A percentile compares a stretch with the other conserved stretches of the same genome.
Conservation (phyloP, 2,329 filamentous ascomycete species). For the Colletotrichum sp. region DNA sequence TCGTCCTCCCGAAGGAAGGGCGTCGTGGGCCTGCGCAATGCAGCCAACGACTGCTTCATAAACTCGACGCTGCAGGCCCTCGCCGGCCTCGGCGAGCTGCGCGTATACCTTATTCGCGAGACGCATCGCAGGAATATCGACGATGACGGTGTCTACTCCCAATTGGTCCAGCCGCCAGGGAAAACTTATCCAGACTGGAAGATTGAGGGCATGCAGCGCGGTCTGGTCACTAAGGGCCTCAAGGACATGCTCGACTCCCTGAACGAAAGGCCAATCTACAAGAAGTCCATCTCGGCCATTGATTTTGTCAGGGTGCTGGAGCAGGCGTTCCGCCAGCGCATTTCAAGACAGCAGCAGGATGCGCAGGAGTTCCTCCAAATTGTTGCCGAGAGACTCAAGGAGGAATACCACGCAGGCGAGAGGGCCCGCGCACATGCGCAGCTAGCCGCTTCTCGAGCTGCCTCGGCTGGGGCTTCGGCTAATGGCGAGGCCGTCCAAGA, state of each 20-base stretch:
- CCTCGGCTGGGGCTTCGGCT: slow-evolving; percentile 8
- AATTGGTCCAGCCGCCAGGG: slow-evolving; percentile 56
- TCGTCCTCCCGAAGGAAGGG: slow-evolving; percentile 78
- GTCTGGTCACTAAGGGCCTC: slow-evolving; percentile 81
- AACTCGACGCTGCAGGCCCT: slow-evolving; percentile 95
- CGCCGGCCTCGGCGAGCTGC: slow-evolving; percentile 86
- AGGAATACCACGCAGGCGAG: slow-evolving; percentile 89
- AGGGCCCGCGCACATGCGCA: slow-evolving; percentile 68
- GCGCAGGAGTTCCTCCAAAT: slow-evolving; percentile 97
- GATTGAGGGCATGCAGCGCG: slow-evolving; percentile 73
- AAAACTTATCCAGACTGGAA: slow-evolving; percentile 61
- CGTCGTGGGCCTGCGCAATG: slow-evolving; percentile 86
- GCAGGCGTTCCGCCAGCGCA: slow-evolving; percentile 83
- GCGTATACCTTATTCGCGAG: slow-evolving; percentile 91
- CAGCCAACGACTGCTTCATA: slow-evolving; percentile 96
- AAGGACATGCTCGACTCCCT: slow-evolving; percentile 92
- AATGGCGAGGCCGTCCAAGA: slow-evolving; percentile 30
- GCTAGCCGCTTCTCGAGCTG: slow-evolving; percentile 27
- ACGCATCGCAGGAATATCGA: slow-evolving; percentile 84
- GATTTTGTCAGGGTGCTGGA: slow-evolving; percentile 85
- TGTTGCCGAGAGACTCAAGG: slow-evolving; percentile 86
- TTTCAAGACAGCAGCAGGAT: slow-evolving; percentile 95
- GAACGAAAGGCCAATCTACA: slow-evolving; percentile 92
- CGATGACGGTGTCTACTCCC: slow-evolving; percentile 74
- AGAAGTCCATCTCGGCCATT: slow-evolving; percentile 90